Evolutionary conservation across 768 basidiomycete genomes (phyloP), one percentile per base, ranked within the genome.

Genomic region (Auricularia sp.): DNA sequence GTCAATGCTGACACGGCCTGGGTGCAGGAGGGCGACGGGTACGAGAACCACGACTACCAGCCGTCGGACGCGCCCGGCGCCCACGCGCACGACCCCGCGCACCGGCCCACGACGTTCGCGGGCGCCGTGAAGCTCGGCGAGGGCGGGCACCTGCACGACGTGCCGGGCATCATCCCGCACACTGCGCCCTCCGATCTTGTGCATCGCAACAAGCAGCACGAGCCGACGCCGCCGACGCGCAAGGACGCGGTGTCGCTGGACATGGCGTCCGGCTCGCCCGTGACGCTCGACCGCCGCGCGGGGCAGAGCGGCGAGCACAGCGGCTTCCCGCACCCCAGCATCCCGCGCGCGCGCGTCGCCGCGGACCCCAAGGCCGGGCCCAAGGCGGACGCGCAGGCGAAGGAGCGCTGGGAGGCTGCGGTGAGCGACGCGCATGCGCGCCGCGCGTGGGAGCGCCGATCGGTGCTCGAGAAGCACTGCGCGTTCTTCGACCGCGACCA

Each of bases 381-480:
- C 1, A 6, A 59, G 14, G 56, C 56, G 0, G 56, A 59, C 33
- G 56, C 29, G 16, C 8, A 36, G 29, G 56, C 56, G 2, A 59
- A 35, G 24, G 34, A 6, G 24, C 24, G 6, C 24, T 59, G 24
- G 56, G 34, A 59, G 29, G 24, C 24, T 7, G 8, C 5, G 6
- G 56, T 59, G 24, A 7, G 8, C 13, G 39, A 42, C 39, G 13
- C 39, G 39, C 39, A 42, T 29, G 29, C 24, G 24, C 56, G 56
- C 56, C 34, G 34, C 56, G 56, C 13, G 29, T 51, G 47, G 47
- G 47, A 51, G 47, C 63, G 24, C 35, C 51, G 65, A 6, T 75
- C 78, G 13, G 78, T 78, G 42, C 71, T 79, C 64, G 77, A 80
- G 65, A 77, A 79, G 58, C 79, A 80, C 65, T 74, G 73, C 68